A percentile compares a stretch with the other conserved stretches of the same genome.
Conservation (phyloP, 352 stramenopile species). For the Globisporangium uncinulatum region DNA sequence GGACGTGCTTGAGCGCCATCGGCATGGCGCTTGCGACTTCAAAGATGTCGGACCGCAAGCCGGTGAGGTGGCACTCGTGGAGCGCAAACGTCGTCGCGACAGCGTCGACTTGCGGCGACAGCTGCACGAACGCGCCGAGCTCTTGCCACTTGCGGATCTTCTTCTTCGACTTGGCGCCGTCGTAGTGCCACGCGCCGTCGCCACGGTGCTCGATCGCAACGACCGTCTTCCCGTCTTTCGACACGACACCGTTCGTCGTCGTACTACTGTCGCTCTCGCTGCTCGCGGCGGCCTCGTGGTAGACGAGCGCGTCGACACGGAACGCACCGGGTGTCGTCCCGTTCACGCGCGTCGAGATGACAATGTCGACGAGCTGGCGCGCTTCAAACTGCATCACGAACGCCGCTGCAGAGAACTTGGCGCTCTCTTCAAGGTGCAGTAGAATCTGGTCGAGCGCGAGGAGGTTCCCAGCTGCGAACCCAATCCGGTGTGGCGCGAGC, state of each 20-base stretch:
- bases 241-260: conserved; percentile 15
- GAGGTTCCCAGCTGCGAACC: conserved; percentile 64
- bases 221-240: conserved; percentile 24
- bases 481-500: conserved; percentile 66
- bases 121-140: conserved; percentile 46
- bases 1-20: conserved; percentile 82
- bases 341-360: conserved; percentile 75
- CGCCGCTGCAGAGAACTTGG: conserved; percentile 36
- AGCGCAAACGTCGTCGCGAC: conserved; percentile 36
- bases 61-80: conserved; percentile 60
- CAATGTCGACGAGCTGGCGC: conserved; percentile 49
- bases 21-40: conserved; percentile 81
- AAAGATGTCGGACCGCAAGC: conserved; percentile 73
- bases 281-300: conserved; percentile 10
- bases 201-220: conserved; percentile 37
- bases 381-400: conserved; percentile 51
- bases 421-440: conserved; percentile 51
- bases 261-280: conserved; percentile 3
- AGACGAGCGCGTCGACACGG: conserved; percentile 52
- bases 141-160: conserved; percentile 64
- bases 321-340: conserved; percentile 45
- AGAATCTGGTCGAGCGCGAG: conserved; percentile 61
- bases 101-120: conserved; percentile 56
- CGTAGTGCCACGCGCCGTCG: conserved; percentile 51
- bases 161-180: conserved; percentile 61